phyloP scores from a whole-genome alignment of 2,329 filamentous ascomycete genomes.

The Didymella segeticola region DNA sequence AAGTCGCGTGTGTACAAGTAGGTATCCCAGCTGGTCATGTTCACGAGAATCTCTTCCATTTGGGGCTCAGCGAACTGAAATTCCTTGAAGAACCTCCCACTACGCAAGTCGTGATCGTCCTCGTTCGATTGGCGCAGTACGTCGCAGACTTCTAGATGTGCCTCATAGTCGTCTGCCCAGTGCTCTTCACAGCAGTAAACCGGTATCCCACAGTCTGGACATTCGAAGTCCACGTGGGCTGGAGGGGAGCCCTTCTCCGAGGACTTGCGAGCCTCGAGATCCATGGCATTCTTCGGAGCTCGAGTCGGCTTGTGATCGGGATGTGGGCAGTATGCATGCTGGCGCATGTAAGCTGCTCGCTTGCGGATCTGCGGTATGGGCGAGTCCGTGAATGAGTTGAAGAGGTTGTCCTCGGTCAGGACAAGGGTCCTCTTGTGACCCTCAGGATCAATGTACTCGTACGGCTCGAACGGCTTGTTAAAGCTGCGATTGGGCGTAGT shows the following conservation, averaged over 20 bases:
- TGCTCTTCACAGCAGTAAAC: constrained; percentile 94
- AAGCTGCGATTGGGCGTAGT: constrained; percentile 40
- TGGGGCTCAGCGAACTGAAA: constrained; percentile 90
- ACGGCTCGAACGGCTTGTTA: constrained; percentile 41
- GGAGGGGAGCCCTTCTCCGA: constrained; percentile 67
- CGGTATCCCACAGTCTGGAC: constrained; percentile 92
- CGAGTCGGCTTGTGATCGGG: constrained; percentile 82
- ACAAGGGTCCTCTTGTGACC: constrained; percentile 48
- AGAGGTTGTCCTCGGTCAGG: constrained; percentile 80
- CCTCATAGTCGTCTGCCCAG: constrained; percentile 95
- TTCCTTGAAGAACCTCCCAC: constrained; percentile 90
- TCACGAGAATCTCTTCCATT: constrained; percentile 89
- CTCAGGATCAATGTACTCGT: constrained; percentile 46
- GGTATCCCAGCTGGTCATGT: constrained; percentile 99
- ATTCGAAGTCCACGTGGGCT: constrained; percentile 89
- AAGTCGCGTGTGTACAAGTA: constrained; percentile 93
- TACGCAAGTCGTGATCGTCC: constrained; percentile 93
- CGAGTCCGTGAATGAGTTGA: constrained; percentile 89
- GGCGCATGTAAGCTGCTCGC: constrained; percentile 87
- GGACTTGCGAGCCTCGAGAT: constrained; percentile 67
- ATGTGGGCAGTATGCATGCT: constrained; percentile 93
- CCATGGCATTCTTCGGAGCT: constrained; percentile 67
- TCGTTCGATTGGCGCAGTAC: constrained; percentile 92
- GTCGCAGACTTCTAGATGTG: constrained; percentile 91
- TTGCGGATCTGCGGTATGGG: constrained; percentile 87